These are phyloP conservation scores for Cyberlindnera mycetangii DNA, from an alignment of 805 yeast species.

Conservation along the genomic window DNA sequence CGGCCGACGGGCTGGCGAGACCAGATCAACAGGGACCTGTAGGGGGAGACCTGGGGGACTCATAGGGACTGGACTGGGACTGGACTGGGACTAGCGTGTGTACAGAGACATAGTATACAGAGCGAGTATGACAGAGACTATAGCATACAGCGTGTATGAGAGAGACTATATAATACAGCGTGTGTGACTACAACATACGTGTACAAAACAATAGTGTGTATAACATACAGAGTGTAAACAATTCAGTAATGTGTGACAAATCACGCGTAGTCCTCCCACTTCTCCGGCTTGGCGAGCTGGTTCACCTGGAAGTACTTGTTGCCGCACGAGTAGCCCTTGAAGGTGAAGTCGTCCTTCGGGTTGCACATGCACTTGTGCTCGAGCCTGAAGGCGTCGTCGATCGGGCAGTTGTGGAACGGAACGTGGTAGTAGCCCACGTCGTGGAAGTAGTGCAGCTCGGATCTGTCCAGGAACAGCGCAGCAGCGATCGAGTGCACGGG, in stretches of 20 bases:
- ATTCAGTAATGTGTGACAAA: neutral
- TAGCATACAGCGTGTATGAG: too few species aligned
- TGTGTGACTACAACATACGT: too few species aligned
- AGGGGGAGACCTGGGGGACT: too few species aligned
- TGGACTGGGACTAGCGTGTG: too few species aligned
- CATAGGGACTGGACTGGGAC: too few species aligned
- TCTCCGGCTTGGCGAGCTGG: slow-evolving; percentile 55
- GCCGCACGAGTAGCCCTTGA: slow-evolving; percentile 75
- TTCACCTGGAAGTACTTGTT: slow-evolving; percentile 55
- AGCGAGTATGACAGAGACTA: too few species aligned
- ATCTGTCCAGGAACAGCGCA: slow-evolving; percentile 53
- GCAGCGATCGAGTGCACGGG: slow-evolving; percentile 83
- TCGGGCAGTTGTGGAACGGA: slow-evolving; percentile 80
- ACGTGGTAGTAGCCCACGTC: slow-evolving; percentile 76
- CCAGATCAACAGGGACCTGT: slow-evolving; percentile 25
- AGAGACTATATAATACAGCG: too few species aligned
- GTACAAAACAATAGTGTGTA: too few species aligned
- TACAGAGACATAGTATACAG: too few species aligned
- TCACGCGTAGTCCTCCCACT: slow-evolving; percentile 57
- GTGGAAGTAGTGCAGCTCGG: slow-evolving; percentile 66
- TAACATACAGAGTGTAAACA: too few species aligned
- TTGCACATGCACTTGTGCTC: slow-evolving; percentile 73
- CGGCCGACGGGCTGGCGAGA: slow-evolving; percentile 68
- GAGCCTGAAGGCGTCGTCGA: slow-evolving; percentile 56
- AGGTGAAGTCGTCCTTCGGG: slow-evolving; percentile 72